Evolutionary conservation across 176 grass and related monocot genomes (phyloP), one percentile per base, ranked within the genome.

Genomic region (Raddia guianensis): DNA sequence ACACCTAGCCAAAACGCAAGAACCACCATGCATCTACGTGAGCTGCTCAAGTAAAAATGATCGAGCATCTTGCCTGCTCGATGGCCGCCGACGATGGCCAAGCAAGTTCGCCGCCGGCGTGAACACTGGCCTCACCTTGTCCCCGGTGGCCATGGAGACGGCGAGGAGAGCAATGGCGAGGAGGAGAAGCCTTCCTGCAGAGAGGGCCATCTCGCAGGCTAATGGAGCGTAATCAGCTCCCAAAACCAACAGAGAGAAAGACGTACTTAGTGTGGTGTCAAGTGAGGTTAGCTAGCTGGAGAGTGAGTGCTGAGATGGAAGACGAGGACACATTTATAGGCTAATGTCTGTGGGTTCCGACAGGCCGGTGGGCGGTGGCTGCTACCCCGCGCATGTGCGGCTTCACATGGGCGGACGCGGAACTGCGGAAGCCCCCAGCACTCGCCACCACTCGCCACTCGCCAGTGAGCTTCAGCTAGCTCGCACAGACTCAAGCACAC

Each of bases 81-180:
- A 40, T 5, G 37, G 37, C 37, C 37, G 27, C 27, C 27, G 27
- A 27, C 27, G 37, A 40, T 40, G 37, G 2, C 21, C 14, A 10
- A 6, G 51, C 53, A 21, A 40, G 11, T 12, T 3, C n/a, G n/a
- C 0, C 21, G 40, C 49, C 4, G 12, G 32, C 27, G 44, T 27
- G 7, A 78, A 48, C 50, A 44, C 1, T 1, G 66, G 74, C 53
- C 86, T 79, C 66, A 88, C 89, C 89, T 91, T 74, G 49, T 79
- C 77, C 35, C 85, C 80, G 46, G 76, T 76, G 44, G 27, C 27
- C 27, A 86, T 64, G 66, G 76, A 84, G 70, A 89, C 18, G 76
- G 68, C 84, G 6, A 89, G 42, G 49, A 94, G 80, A 14, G 50
- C 55, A 45, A 94, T 6, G 40, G 86, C 89, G 21, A 91, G 10